These are phyloP conservation scores for Aspergillus niger DNA, from an alignment of 2,329 filamentous ascomycete species.

Conservation along the genomic window DNA sequence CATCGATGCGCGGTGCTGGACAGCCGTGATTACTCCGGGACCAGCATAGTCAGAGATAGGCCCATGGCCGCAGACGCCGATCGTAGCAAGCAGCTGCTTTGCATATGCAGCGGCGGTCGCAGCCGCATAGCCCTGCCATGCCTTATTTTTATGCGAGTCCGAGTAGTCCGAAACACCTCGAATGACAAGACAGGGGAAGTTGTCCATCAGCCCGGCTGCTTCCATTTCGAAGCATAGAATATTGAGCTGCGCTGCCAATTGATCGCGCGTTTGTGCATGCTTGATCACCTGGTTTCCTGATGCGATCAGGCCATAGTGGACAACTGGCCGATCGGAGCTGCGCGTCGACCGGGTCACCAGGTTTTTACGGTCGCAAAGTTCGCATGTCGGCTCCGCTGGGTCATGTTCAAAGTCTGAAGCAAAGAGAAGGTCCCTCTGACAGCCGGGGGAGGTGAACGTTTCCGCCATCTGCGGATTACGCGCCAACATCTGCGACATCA, in stretches of 20 bases:
- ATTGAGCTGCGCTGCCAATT: neutral
- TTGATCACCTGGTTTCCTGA: constrained; percentile 22
- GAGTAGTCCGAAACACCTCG: constrained; percentile 24
- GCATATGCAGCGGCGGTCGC: constrained; percentile 14
- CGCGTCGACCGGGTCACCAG: neutral
- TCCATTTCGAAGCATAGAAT: constrained; percentile 18
- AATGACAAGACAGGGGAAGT: constrained; percentile 18
- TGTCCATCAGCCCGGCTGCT: constrained; percentile 15
- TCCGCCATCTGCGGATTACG: neutral
- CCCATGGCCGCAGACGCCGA: neutral
- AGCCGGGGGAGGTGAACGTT: neutral
- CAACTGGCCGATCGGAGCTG: neutral
- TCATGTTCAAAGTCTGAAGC: constrained; percentile 1
- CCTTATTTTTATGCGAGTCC: constrained; percentile 22
- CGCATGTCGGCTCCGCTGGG: neutral
- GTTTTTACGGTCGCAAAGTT: neutral
- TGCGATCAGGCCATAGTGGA: constrained; percentile 25
- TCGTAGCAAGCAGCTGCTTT: constrained; percentile 5
- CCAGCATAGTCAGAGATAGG: neutral
- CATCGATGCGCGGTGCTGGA: neutral
- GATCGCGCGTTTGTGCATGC: neutral
- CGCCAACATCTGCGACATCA: constrained; percentile 1
- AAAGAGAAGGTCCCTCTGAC: neutral
- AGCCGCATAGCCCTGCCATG: constrained; percentile 14
- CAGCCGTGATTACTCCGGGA: neutral